These are phyloP conservation scores for Trametes cingulata DNA, from an alignment of 768 basidiomycete species.

Conservation along the genomic window DNA sequence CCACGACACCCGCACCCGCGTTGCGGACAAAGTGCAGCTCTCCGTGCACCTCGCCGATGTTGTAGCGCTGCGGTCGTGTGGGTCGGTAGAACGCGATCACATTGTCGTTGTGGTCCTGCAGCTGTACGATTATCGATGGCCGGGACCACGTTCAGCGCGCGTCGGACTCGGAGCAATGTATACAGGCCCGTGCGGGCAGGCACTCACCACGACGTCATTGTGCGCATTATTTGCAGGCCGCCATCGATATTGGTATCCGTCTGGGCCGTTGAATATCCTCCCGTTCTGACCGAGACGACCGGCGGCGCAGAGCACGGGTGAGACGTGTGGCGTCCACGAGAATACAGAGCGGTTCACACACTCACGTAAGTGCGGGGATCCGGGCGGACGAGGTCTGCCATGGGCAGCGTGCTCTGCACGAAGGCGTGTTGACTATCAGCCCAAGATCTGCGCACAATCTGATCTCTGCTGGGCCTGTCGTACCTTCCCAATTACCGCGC, in stretches of 20 bases:
- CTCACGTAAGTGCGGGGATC: slow-evolving; percentile 64
- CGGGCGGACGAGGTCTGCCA: slow-evolving; percentile 78
- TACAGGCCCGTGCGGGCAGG: slow-evolving; percentile 3
- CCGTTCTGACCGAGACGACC: slow-evolving; percentile 28
- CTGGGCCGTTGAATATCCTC: slow-evolving; percentile 77
- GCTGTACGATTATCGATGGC: slow-evolving; percentile 42
- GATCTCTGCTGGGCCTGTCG: slow-evolving; percentile 11
- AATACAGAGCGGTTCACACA: slow-evolving; percentile 22
- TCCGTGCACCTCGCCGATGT: slow-evolving; percentile 83
- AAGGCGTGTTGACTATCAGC: slow-evolving; percentile 25
- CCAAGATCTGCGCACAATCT: slow-evolving; percentile 28
- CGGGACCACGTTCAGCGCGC: slow-evolving; percentile 7
- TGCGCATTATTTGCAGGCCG: slow-evolving; percentile 56
- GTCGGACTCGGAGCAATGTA: neutral
- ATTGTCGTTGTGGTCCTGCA: slow-evolving; percentile 68
- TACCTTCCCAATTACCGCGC: slow-evolving; percentile 85
- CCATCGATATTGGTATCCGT: slow-evolving; percentile 81
- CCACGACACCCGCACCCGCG: slow-evolving; percentile 82
- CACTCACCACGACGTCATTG: slow-evolving; percentile 60
- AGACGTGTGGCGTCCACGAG: slow-evolving; percentile 17
- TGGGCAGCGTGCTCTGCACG: slow-evolving; percentile 69
- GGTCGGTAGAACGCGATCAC: slow-evolving; percentile 82
- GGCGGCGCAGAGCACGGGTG: slow-evolving; percentile 6
- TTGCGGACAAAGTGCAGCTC: slow-evolving; percentile 81
- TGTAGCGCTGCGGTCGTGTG: slow-evolving; percentile 75